Base-by-base conservation (phyloP, 176 grass and related monocot species). In the Rhipidocladum racemiflorum region DNA sequence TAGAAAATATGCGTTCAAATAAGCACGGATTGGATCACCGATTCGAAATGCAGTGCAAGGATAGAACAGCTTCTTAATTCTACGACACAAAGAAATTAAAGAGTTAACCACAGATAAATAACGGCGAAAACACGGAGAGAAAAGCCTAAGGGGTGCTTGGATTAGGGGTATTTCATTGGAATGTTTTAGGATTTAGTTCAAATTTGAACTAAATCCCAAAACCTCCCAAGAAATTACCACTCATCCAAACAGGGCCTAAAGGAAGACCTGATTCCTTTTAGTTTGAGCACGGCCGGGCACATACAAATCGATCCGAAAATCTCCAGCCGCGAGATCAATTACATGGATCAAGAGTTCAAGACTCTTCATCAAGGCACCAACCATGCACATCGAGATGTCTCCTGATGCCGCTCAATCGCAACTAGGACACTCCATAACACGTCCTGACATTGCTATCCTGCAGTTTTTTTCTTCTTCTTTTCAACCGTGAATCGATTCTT, bases 21-120 rank as follows among this genome's bases (percentile, higher is more conserved):
- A 43, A 24, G 50, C 1, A 3, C 67, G 72, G 79, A 89, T 89
- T 43, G 57, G 82, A 81, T 77, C 87, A 70, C 65, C 83, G 81
- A 28, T 45, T 20, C 63, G 55, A 69, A 34, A 24, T 46, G 30
- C 32, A 28, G 67, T 65, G 70, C 42, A n/a, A 27, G 34, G n/a
- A n/a, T n/a, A 71, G n/a, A 64, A 66, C 68, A 71, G 20, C 72
- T 44, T 14, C n/a, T n/a, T n/a, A n/a, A n/a, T n/a, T 5, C 54
- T 78, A n/a, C n/a, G n/a, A n/a, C n/a, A n/a, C n/a, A n/a, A n/a
- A n/a, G n/a, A n/a, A n/a, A n/a, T n/a, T n/a, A n/a, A n/a, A n/a
- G n/a, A n/a, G n/a, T n/a, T n/a, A n/a, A n/a, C 18, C 8, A 2
- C 17, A 49, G 4, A 3, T 49, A 49, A 50, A 53, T 18, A 53